Evolutionary conservation across 805 yeast species (phyloP).

Genomic region (Debaryomyces castellii): DNA sequence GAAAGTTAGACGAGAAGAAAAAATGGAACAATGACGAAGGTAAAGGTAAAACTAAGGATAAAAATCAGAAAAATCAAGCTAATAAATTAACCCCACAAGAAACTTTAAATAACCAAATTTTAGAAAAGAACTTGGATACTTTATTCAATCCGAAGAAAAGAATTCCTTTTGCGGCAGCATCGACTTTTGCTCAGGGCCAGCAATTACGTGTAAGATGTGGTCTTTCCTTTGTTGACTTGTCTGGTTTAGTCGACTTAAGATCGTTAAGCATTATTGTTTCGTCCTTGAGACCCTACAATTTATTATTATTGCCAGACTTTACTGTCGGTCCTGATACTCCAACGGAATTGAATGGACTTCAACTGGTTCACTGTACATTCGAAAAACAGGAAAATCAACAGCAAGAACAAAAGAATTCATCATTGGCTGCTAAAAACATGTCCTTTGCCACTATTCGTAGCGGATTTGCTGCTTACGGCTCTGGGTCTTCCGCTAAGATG

Average conservation of each 20-base stretch:
- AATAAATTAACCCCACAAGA: slow-evolving; percentile 44
- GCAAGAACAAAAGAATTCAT: slow-evolving; percentile 20
- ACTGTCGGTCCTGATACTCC: slow-evolving; percentile 19
- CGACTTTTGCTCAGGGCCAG: slow-evolving; percentile 16
- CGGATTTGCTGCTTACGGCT: slow-evolving; percentile 18
- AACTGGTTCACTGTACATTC: slow-evolving; percentile 25
- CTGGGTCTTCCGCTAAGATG: slow-evolving; percentile 21
- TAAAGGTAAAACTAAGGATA: slow-evolving; percentile 17
- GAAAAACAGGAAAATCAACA: slow-evolving; percentile 30
- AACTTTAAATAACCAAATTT: slow-evolving; percentile 37
- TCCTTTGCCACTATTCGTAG: slow-evolving; percentile 32
- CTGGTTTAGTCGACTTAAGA: slow-evolving; percentile 81
- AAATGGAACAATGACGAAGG: slow-evolving; percentile 24
- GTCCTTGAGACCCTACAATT: slow-evolving; percentile 71
- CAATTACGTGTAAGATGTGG: slow-evolving; percentile 64
- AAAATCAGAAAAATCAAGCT: slow-evolving; percentile 16
- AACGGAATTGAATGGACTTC: slow-evolving; percentile 27
- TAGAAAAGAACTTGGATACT: slow-evolving; percentile 46
- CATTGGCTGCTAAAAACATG: slow-evolving; percentile 24
- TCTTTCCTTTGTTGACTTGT: slow-evolving; percentile 72
- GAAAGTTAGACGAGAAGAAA: slow-evolving; percentile 34
- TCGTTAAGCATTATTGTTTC: slow-evolving; percentile 79
- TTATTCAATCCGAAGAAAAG: slow-evolving; percentile 52
- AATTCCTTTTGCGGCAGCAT: slow-evolving; percentile 19
- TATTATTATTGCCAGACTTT: slow-evolving; percentile 55